Percentiles rank a stretch among this genome's conserved stretches.
phyloP scores from a whole-genome alignment of 495 filamentous ascomycete genomes.

The Amniculicola lignicola region DNA sequence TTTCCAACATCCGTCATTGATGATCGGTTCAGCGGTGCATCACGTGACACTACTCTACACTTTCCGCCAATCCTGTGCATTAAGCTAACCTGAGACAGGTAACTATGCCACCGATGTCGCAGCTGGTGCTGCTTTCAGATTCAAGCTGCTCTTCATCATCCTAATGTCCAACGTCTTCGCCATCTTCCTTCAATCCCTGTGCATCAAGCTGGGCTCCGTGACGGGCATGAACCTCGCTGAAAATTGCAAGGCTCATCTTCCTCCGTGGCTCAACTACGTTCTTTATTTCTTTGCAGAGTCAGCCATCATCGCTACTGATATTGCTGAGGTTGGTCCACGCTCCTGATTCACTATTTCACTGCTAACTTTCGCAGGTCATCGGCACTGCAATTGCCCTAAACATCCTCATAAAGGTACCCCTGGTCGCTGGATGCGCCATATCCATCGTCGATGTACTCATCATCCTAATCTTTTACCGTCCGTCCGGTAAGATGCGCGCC shows the following conservation, averaged over 20 bases:
- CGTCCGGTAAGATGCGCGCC: conserved; percentile 67
- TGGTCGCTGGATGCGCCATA: conserved; percentile 83
- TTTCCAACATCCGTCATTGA: neutral
- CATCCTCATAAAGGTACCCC: conserved; percentile 71
- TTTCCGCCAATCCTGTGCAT: neutral
- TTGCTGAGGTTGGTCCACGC: conserved; percentile 61
- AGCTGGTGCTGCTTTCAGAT: conserved; percentile 47
- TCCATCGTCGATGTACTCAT: conserved; percentile 81
- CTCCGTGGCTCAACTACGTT: conserved; percentile 69
- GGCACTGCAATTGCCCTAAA: conserved; percentile 91
- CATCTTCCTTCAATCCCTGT: conserved; percentile 76
- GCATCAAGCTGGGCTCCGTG: conserved; percentile 81
- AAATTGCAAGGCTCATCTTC: conserved; percentile 71
- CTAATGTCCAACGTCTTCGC: conserved; percentile 81
- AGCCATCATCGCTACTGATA: conserved; percentile 85
- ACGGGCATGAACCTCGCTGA: conserved; percentile 79
- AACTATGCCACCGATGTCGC: conserved; percentile 85
- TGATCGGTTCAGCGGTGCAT: neutral
- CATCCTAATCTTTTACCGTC: conserved; percentile 82
- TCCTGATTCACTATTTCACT: neutral
- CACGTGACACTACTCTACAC: neutral
- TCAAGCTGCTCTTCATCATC: conserved; percentile 72
- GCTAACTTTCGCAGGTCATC: conserved; percentile 58
- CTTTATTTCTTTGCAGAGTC: conserved; percentile 74
- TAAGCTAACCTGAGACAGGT: conserved; percentile 16